Evolutionary conservation across 176 grass and related monocot species (phyloP).

Genomic region (Carex littledalei): DNA sequence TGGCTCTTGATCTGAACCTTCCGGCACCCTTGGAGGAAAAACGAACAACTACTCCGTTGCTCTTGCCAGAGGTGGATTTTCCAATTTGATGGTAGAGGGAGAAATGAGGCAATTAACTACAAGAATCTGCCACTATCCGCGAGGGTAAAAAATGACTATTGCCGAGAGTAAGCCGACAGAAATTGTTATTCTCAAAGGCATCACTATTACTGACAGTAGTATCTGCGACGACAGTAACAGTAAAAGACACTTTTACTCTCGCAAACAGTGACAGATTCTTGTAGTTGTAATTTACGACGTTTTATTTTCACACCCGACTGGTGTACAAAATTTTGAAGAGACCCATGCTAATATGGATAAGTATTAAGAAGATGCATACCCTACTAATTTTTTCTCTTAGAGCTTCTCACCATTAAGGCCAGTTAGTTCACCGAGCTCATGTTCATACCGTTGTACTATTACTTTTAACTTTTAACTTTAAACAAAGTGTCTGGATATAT

Average conservation of each 20-base stretch:
- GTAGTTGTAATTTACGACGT: neutral
- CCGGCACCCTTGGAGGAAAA: neutral
- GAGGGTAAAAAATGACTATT: too few species aligned
- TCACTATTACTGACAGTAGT: too few species aligned
- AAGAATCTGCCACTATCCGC: too few species aligned
- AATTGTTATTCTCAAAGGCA: too few species aligned
- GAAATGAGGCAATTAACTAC: neutral
- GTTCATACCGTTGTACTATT: neutral
- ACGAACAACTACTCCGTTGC: neutral
- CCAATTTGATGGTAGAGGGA: neutral
- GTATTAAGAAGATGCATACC: neutral
- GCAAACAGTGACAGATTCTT: too few species aligned
- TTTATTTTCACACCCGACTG: neutral
- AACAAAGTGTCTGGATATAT: neutral
- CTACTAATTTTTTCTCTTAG: neutral
- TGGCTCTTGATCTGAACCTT: slow-evolving; percentile 6
- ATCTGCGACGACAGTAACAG: too few species aligned
- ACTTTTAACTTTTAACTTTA: too few species aligned
- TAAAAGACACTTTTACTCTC: too few species aligned
- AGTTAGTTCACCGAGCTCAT: neutral
- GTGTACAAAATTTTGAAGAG: neutral
- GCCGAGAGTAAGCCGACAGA: too few species aligned
- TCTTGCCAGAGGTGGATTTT: neutral
- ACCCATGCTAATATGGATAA: neutral
- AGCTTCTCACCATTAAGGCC: neutral